phyloP scores from a whole-genome alignment of 2,329 filamentous ascomycete species.

The Talaromyces sp. region DNA sequence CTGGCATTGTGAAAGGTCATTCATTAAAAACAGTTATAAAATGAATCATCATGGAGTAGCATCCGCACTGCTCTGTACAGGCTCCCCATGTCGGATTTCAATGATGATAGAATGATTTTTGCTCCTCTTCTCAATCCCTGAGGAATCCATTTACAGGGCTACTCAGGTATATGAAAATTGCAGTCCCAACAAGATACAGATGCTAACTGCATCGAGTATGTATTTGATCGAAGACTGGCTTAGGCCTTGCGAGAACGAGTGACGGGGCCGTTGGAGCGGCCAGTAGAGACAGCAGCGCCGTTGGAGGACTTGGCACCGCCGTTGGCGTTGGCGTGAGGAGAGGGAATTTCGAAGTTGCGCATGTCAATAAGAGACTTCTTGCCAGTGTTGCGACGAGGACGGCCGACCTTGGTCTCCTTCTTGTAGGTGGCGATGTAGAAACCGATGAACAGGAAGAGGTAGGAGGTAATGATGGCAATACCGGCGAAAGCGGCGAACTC shows the following conservation, averaged over 20 bases:
- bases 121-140: conserved; percentile 2
- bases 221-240: conserved; percentile 8
- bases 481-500: conserved; percentile 94
- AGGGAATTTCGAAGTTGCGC: conserved; percentile 68
- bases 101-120: conserved; percentile 20
- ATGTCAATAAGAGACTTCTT: conserved; percentile 86
- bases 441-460: conserved; percentile 96
- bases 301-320: conserved; percentile 30
- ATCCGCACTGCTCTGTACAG: conserved; percentile 10
- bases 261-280: conserved; percentile 47
- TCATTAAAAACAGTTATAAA: conserved; percentile 31
- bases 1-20: conserved; percentile 31
- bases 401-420: conserved; percentile 59
- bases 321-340: conserved; percentile 33
- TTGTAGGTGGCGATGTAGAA: conserved; percentile 97
- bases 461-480: conserved; percentile 89
- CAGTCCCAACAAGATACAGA: not conserved
- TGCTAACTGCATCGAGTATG: not conserved
- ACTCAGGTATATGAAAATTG: not conserved
- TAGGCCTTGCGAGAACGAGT: conserved; percentile 54
- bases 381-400: conserved; percentile 62
- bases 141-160: conserved; percentile 1
- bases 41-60: conserved; percentile 22
- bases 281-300: conserved; percentile 38
- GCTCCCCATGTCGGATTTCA: conserved; percentile 9